These are phyloP conservation scores for Glycine tomentella DNA, from an alignment of 306 rosid species.

Conservation along the genomic window DNA sequence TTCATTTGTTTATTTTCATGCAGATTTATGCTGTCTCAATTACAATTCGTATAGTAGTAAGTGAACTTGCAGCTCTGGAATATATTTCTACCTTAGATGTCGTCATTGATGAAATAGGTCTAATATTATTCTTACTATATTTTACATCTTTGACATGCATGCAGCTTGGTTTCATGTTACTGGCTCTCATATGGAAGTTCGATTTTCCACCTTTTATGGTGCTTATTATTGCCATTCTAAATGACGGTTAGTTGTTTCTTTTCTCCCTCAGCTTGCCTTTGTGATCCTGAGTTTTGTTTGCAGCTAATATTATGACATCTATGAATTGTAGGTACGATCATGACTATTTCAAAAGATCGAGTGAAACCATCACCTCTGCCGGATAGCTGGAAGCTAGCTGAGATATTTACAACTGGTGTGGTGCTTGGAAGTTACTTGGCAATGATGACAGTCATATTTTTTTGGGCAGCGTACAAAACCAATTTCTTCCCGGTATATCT, in stretches of 20 bases:
- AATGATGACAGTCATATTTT: slow-evolving; percentile 94
- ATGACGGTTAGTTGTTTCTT: slow-evolving; percentile 77
- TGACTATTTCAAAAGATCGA: slow-evolving; percentile 92
- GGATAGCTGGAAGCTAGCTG: slow-evolving; percentile 92
- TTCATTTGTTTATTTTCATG: slow-evolving; percentile 32
- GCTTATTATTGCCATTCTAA: slow-evolving; percentile 89
- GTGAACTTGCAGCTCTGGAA: slow-evolving; percentile 33
- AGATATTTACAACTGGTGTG: slow-evolving; percentile 86
- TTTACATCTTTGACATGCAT: slow-evolving; percentile 43
- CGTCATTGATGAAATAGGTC: slow-evolving; percentile 15
- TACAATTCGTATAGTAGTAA: slow-evolving; percentile 93
- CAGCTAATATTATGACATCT: not conserved
- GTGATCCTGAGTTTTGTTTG: slow-evolving; percentile 10
- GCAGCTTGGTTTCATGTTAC: slow-evolving; percentile 97
- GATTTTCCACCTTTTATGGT: slow-evolving; percentile 97
- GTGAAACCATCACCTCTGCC: slow-evolving; percentile 96
- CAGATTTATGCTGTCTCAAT: slow-evolving; percentile 97
- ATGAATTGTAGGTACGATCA: slow-evolving; percentile 74
- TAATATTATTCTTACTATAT: slow-evolving; percentile 25
- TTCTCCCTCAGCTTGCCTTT: slow-evolving; percentile 13
- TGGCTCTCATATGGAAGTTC: slow-evolving; percentile 87
- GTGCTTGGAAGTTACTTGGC: slow-evolving; percentile 92
- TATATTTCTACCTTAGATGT: slow-evolving; percentile 10
- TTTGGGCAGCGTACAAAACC: slow-evolving; percentile 95
- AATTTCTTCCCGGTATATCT: slow-evolving; percentile 78